These are phyloP conservation scores for Omphalea diandra DNA, from an alignment of 441 rosid species.

Conservation along the genomic window DNA sequence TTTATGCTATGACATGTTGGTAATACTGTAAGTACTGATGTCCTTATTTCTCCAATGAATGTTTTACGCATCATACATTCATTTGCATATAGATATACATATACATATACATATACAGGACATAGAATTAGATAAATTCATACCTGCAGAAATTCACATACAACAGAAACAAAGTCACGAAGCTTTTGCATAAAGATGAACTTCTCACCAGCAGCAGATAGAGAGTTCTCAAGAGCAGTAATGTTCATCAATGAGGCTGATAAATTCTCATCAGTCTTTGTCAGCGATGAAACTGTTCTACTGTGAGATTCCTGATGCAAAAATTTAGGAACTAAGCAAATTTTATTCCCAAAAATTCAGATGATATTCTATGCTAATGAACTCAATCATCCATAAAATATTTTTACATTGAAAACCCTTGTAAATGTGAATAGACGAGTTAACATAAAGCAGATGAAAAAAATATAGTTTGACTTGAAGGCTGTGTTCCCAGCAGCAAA, in stretches of 20 bases:
- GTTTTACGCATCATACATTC: not conserved
- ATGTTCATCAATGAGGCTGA: conserved; percentile 76
- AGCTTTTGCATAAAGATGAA: conserved; percentile 98
- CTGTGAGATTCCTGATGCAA: conserved; percentile 73
- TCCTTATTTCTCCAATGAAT: not conserved
- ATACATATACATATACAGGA: conserved; percentile 20
- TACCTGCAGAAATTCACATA: conserved; percentile 99
- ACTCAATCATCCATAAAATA: not conserved
- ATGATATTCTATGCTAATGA: conserved; percentile 15
- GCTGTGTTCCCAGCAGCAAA: conserved; percentile 6
- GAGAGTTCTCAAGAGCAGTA: conserved; percentile 69
- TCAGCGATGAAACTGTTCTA: conserved; percentile 56
- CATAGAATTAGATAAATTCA: conserved; percentile 37
- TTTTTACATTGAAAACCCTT: not conserved
- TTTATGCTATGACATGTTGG: not conserved
- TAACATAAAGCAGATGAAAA: not conserved
- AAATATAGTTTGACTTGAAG: not conserved
- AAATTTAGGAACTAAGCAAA: conserved; percentile 1
- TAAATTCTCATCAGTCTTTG: conserved; percentile 79
- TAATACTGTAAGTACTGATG: not conserved
- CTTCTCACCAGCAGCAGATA: conserved; percentile 92
- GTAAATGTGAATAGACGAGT: not conserved
- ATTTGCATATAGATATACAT: not conserved
- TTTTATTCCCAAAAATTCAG: not conserved
- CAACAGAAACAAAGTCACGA: conserved; percentile 88